These are phyloP conservation scores for Mimosa bimucronata DNA, from an alignment of 306 rosid genomes.

Conservation along the genomic window DNA sequence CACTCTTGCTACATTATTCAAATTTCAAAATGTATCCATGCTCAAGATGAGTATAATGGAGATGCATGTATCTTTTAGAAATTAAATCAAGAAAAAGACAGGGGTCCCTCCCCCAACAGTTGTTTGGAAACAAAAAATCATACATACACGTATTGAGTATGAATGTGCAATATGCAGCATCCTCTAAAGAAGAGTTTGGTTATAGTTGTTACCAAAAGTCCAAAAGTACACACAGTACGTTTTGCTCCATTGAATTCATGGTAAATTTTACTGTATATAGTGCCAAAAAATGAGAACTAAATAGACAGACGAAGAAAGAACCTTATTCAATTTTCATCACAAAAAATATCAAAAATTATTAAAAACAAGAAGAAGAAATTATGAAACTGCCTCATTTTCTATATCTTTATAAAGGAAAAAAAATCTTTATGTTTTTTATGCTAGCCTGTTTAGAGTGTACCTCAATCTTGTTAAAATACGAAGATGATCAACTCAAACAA, in stretches of 20 bases:
- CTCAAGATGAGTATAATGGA: not conserved
- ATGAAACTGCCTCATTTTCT: constrained; percentile 1
- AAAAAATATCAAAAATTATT: not conserved
- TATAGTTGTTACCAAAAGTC: constrained; percentile 1
- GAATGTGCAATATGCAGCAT: not conserved
- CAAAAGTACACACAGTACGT: not conserved
- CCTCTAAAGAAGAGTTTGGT: not conserved
- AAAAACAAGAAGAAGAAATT: not conserved
- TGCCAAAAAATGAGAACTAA: not conserved
- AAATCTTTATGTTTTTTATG: not conserved
- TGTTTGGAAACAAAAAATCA: too few species aligned
- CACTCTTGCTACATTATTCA: not conserved
- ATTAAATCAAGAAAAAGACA: not conserved
- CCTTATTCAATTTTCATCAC: not conserved
- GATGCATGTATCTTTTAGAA: not conserved
- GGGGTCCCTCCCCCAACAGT: too few species aligned
- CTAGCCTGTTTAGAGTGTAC: not conserved
- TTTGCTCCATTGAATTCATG: not conserved
- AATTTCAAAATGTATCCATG: not conserved
- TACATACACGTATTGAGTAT: too few species aligned
- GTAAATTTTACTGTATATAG: not conserved
- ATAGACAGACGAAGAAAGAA: not conserved
- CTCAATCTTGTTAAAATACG: constrained; percentile 9
- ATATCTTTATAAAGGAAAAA: not conserved
- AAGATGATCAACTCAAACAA: not conserved